phyloP scores from a whole-genome alignment of 306 rosid genomes.

The Ammopiptanthus mongolicus region DNA sequence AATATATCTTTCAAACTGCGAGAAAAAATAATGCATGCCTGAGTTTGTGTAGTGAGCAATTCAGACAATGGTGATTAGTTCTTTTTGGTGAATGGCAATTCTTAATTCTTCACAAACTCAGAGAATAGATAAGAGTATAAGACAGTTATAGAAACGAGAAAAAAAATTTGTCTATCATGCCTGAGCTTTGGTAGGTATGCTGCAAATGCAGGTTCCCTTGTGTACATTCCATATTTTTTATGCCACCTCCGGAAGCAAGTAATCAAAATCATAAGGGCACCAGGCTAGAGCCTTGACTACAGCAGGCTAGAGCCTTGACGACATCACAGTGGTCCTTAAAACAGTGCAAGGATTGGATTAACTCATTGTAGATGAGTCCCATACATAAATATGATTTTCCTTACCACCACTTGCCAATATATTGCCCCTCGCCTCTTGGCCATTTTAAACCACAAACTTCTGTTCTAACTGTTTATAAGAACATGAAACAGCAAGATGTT shows the following conservation, averaged over 20 bases:
- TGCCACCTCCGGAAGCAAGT: slow-evolving; percentile 86
- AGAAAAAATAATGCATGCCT: background rate
- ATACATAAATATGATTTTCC: slow-evolving; percentile 62
- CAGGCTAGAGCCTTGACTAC: slow-evolving; percentile 84
- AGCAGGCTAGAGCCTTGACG: no score
- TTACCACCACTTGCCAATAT: slow-evolving; percentile 84
- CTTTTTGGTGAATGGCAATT: background rate
- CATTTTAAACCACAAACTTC: slow-evolving; percentile 79
- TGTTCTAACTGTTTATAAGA: slow-evolving; percentile 48
- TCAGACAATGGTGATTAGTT: background rate
- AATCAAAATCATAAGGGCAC: slow-evolving; percentile 67
- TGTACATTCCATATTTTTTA: slow-evolving; percentile 68
- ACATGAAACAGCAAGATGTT: background rate
- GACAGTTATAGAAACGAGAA: background rate
- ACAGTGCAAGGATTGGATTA: slow-evolving; percentile 54
- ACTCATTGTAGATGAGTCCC: slow-evolving; percentile 65
- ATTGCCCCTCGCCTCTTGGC: slow-evolving; percentile 60
- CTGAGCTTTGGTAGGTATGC: slow-evolving; percentile 64
- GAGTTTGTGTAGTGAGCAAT: background rate
- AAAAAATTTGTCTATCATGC: slow-evolving; percentile 29
- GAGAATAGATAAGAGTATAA: background rate
- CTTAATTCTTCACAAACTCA: background rate
- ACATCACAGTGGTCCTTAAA: slow-evolving; percentile 51
- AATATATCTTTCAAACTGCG: background rate
- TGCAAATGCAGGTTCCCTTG: slow-evolving; percentile 47